Percentiles rank a stretch among this genome's conserved stretches.
Evolutionary conservation across 2,329 filamentous ascomycete species (phyloP).

Genomic region (Fusarium sp.): DNA sequence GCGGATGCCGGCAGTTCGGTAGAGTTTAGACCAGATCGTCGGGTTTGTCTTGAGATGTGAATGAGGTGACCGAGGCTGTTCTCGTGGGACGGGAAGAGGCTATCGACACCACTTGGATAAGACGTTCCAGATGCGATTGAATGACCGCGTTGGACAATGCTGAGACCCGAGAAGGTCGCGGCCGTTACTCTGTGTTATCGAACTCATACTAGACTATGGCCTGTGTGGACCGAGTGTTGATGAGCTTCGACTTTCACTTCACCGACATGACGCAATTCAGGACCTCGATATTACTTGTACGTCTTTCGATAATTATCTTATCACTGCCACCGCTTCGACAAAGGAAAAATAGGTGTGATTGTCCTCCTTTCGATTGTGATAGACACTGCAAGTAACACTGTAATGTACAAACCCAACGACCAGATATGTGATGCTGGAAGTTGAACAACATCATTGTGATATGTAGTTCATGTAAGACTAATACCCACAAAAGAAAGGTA

Average conservation of each 20-base stretch:
- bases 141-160: fast-evolving
- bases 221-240: neutral
- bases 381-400: neutral
- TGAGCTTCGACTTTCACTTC: neutral
- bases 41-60: neutral
- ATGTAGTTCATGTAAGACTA: neutral
- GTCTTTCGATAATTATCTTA: too few relatives aligned
- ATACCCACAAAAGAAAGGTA: fast-evolving
- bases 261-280: neutral
- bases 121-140: neutral
- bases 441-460: neutral
- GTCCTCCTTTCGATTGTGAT: neutral
- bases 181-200: neutral
- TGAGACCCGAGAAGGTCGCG: neutral
- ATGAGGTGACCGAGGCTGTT: neutral
- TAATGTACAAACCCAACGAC: neutral
- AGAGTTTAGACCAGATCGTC: neutral
- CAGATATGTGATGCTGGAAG: neutral
- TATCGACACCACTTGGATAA: neutral
- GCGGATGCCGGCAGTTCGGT: neutral
- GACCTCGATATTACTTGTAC: fast-evolving
- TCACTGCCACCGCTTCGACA: neutral
- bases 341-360: fast-evolving
- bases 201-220: neutral
- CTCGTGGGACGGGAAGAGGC: neutral